Base-by-base conservation (phyloP, 768 basidiomycete species). In the Pisolithus orientalis region DNA sequence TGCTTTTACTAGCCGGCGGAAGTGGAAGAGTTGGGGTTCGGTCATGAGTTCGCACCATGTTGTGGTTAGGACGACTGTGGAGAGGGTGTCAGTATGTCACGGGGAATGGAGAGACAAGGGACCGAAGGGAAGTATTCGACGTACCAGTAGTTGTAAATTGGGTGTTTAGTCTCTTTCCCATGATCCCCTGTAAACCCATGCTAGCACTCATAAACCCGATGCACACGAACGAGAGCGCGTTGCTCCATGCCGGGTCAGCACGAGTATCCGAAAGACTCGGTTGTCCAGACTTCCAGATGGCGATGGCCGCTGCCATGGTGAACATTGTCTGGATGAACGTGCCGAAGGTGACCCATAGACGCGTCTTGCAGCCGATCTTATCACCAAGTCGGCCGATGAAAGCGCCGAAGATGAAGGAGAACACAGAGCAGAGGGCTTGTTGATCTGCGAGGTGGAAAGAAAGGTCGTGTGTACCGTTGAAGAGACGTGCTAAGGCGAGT, bases 31-130 rank as follows among this genome's bases (percentile, higher is more conserved):
- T 44, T 79, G 69, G 0, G 90, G 90, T 65, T 91, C 89, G 47
- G 84, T 83, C 77, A 88, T 78, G 45, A 94, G 79, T 60, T 94
- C 91, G 58, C 90, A 89, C 90, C 90, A 94, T 52, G 91, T 79
- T 16, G 87, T 90, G 13, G 91, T 94, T 9, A 94, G 74, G 42
- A 92, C 88, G 57, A 91, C 88, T 83, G 64, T 24, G 16, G 10
- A 34, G 13, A n/a, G 28, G 11, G 42, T 6, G 53, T 60, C 9
- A 50, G 44, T 14, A 29, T 21, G 17, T 21, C 21, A 21, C 21
- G 21, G 21, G 21, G 21, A 2, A 2, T 21, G 21, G 21, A 2
- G 21, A 21, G 21, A 21, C 21, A 21, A 21, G 21, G 21, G 21
- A 21, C 21, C 21, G 2, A 2, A 21, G 14, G 16, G 43, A 53